A percentile compares a stretch with the other conserved stretches of the same genome.
These are phyloP conservation scores for Penstemon newberryi DNA, from an alignment of 257 asterid species.

Conservation along the genomic window DNA sequence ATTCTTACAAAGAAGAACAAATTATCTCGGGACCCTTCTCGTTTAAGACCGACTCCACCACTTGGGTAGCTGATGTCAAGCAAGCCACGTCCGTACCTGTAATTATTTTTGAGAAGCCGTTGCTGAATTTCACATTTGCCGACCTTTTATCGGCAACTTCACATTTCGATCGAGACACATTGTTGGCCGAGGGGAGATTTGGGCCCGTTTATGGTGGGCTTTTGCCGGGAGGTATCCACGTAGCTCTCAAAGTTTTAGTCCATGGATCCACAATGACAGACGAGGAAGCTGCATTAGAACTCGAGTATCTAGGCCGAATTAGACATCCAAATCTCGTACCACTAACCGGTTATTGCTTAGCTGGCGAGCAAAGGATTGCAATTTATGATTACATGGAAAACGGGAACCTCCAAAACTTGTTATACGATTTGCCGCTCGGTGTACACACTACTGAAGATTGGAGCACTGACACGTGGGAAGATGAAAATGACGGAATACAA, in stretches of 20 bases:
- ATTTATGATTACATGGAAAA: conserved; percentile 91
- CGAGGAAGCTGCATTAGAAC: conserved; percentile 75
- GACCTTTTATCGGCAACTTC: conserved; percentile 80
- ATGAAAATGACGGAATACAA: conserved; percentile 55
- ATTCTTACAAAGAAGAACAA: conserved; percentile 61
- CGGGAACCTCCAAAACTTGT: conserved; percentile 78
- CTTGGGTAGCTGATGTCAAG: conserved; percentile 88
- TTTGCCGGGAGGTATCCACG: conserved; percentile 74
- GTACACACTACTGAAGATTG: conserved; percentile 67
- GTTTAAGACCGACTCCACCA: conserved; percentile 74
- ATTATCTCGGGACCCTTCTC: conserved; percentile 77
- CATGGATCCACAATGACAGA: conserved; percentile 79
- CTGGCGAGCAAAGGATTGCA: conserved; percentile 86
- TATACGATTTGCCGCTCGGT: conserved; percentile 76
- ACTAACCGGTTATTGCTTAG: conserved; percentile 76
- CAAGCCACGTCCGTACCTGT: conserved; percentile 75
- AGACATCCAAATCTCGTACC: conserved; percentile 88
- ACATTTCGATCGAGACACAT: conserved; percentile 66
- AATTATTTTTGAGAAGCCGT: conserved; percentile 77
- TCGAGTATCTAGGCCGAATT: conserved; percentile 79
- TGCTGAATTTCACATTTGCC: conserved; percentile 74
- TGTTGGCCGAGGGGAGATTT: conserved; percentile 81
- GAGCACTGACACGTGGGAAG: conserved; percentile 79
- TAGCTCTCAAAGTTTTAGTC: conserved; percentile 76
- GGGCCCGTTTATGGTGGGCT: conserved; percentile 85